Conservation (phyloP, 257 asterid genomes). For the Thymus quinquecostatus region DNA sequence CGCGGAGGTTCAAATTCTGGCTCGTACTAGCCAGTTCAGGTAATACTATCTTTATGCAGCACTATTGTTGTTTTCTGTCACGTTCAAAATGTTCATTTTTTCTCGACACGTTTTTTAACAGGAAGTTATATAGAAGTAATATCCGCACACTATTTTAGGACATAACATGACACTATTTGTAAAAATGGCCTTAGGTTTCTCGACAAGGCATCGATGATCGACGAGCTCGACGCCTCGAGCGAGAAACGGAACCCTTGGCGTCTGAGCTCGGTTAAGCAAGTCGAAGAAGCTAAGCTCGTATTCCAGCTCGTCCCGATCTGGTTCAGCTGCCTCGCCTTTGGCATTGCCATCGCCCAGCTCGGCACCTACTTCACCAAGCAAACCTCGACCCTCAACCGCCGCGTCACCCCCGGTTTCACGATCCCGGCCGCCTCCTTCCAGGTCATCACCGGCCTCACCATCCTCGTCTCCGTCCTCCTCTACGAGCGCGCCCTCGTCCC, state of each 20-base stretch:
- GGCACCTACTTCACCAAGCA: constrained; percentile 69
- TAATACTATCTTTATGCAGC: background rate
- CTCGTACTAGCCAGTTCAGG: constrained; percentile 52
- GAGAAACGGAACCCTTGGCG: constrained; percentile 57
- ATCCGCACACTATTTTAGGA: no score
- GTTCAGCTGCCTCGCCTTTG: constrained; percentile 54
- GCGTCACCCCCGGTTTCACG: constrained; percentile 36
- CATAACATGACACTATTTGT: no score
- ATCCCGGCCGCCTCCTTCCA: constrained; percentile 67
- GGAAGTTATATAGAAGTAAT: no score
- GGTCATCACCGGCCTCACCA: constrained; percentile 56
- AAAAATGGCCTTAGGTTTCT: constrained; percentile 39
- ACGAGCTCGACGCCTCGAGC: constrained; percentile 39
- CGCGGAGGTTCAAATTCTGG: constrained; percentile 29
- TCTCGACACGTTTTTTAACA: no score
- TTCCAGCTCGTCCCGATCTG: constrained; percentile 65
- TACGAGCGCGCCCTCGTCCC: constrained; percentile 54
- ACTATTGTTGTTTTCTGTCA: no score
- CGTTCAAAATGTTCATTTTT: no score
- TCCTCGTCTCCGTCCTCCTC: constrained; percentile 43
- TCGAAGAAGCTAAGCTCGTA: constrained; percentile 63
- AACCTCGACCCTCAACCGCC: constrained; percentile 49
- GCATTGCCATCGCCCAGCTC: constrained; percentile 50
- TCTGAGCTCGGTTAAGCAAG: constrained; percentile 50
- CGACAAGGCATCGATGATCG: constrained; percentile 55